Conservation (phyloP, 2,329 filamentous ascomycete genomes). For the Allantophomopsis lycopodina region DNA sequence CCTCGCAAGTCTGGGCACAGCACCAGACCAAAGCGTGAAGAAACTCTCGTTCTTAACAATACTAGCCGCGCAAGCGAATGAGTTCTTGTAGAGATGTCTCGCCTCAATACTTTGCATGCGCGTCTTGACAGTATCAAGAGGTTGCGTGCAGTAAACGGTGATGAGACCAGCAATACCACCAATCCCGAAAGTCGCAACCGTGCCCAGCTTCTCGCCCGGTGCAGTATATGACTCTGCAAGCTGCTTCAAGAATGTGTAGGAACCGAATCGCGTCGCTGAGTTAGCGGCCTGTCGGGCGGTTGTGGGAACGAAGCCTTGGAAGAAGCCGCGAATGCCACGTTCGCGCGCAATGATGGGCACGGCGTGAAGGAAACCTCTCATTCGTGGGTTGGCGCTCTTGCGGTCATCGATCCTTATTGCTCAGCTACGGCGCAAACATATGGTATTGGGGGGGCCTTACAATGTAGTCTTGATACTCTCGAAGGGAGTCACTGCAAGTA, state of each 20-base stretch:
- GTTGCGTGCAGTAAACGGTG: slow-evolving; percentile 68
- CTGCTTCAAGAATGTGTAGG: slow-evolving; percentile 84
- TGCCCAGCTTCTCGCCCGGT: slow-evolving; percentile 87
- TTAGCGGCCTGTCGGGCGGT: slow-evolving; percentile 93
- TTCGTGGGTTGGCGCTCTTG: slow-evolving; percentile 70
- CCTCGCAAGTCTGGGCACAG: slow-evolving; percentile 70
- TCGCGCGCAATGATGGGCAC: slow-evolving; percentile 78
- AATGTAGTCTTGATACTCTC: slow-evolving; percentile 98
- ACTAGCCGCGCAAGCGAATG: slow-evolving; percentile 63
- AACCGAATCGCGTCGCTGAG: slow-evolving; percentile 79
- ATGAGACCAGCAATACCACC: slow-evolving; percentile 81
- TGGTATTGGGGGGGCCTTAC: slow-evolving; percentile 21
- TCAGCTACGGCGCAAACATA: neutral
- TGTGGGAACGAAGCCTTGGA: slow-evolving; percentile 92
- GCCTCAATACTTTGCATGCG: slow-evolving; percentile 95
- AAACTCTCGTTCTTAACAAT: slow-evolving; percentile 86
- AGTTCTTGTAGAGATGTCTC: slow-evolving; percentile 69
- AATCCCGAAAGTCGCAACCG: slow-evolving; percentile 77
- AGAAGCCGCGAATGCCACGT: slow-evolving; percentile 81
- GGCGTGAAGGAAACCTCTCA: slow-evolving; percentile 87
- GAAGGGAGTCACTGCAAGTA: slow-evolving; percentile 89
- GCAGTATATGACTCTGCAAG: slow-evolving; percentile 83
- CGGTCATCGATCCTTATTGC: slow-evolving; percentile 73
- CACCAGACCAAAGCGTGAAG: slow-evolving; percentile 87
- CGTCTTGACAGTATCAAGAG: slow-evolving; percentile 90